Conservation (phyloP, 1,284 basidiomycete genomes). For the Cutaneotrichosporon mucoides region DNA sequence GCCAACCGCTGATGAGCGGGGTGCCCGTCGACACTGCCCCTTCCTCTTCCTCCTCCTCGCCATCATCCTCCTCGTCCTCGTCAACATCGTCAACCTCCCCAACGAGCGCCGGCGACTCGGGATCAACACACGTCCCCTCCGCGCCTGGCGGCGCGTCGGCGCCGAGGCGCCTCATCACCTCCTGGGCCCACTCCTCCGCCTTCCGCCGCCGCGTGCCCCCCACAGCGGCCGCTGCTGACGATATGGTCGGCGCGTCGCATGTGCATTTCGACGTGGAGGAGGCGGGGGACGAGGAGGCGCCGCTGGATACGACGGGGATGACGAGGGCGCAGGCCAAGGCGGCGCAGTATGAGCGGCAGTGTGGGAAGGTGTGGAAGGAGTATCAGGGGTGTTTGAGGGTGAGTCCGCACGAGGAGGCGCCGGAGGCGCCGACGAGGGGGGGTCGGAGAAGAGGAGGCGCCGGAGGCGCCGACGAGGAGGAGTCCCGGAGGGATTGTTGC, state of each 20-base stretch:
- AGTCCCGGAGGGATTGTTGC: constrained; percentile 64
- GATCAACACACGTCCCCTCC: too few species aligned
- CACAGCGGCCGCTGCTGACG: constrained; percentile 8
- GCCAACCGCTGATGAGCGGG: neutral
- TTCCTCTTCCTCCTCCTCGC: neutral
- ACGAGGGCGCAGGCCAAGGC: constrained; percentile 52
- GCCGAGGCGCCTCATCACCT: constrained; percentile 17
- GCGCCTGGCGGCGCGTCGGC: too few species aligned
- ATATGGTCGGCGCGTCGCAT: constrained; percentile 17
- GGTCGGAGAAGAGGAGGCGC: neutral
- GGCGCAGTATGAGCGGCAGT: constrained; percentile 74
- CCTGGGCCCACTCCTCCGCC: constrained; percentile 23
- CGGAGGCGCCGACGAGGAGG: constrained; percentile 27
- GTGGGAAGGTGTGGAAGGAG: constrained; percentile 71
- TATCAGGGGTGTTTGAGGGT: constrained; percentile 79
- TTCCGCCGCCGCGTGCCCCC: constrained; percentile 20
- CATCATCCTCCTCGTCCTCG: neutral
- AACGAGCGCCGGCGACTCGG: neutral
- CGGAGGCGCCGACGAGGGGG: constrained; percentile 10
- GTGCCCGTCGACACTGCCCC: neutral
- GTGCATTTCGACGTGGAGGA: constrained; percentile 9
- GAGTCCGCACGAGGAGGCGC: constrained; percentile 19
- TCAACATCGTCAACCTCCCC: neutral
- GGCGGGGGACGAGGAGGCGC: constrained; percentile 10
- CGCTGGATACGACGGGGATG: constrained; percentile 38